phyloP scores from a whole-genome alignment of 116 monocot species.

The Cymodocea nodosa region DNA sequence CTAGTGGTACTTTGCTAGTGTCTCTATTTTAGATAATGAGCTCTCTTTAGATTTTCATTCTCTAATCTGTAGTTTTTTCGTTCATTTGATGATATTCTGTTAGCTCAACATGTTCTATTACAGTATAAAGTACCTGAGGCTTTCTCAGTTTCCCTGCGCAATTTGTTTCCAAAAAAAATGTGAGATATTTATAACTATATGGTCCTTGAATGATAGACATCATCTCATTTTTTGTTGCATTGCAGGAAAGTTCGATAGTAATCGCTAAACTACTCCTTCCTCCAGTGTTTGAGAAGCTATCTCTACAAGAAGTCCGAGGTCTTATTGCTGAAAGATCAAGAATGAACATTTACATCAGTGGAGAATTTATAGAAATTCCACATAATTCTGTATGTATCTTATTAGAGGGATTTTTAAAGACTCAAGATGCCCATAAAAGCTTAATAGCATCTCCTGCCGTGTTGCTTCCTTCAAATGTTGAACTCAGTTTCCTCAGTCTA shows the following conservation, averaged over 20 bases:
- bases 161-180: no score
- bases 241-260: slow-evolving; percentile 83
- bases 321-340: slow-evolving; percentile 70
- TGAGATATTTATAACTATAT: no score
- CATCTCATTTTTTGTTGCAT: not conserved
- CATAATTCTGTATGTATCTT: slow-evolving; percentile 49
- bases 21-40: no score
- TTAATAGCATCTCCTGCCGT: slow-evolving; percentile 66
- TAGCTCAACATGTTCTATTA: no score
- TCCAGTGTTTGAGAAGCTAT: slow-evolving; percentile 69
- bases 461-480: slow-evolving; percentile 37
- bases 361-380: slow-evolving; percentile 57
- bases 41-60: no score
- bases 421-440: slow-evolving; percentile 35
- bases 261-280: slow-evolving; percentile 74
- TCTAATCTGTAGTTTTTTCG: no score
- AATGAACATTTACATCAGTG: slow-evolving; percentile 71
- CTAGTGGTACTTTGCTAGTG: no score
- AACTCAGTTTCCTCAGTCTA: slow-evolving; percentile 24
- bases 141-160: no score
- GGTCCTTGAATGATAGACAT: not conserved
- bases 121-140: no score
- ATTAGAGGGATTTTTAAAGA: slow-evolving; percentile 79
- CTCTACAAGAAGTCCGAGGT: slow-evolving; percentile 66
- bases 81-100: no score